Evolutionary conservation across 176 grass and related monocot genomes (phyloP).

Genomic region (Leersia perrieri): DNA sequence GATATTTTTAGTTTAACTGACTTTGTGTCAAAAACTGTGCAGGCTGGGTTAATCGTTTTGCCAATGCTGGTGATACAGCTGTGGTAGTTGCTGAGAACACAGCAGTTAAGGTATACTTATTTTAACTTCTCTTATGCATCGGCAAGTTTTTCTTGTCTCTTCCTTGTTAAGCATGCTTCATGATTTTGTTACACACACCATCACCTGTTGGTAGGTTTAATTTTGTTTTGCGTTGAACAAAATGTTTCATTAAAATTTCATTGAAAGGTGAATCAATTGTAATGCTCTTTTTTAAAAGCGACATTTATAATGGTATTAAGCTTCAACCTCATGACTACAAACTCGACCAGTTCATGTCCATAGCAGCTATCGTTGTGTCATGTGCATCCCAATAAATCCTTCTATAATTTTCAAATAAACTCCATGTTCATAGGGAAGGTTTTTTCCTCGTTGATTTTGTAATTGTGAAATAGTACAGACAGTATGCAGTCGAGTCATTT

Average conservation of each 20-base stretch:
- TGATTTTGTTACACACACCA: neutral
- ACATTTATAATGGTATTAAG: neutral
- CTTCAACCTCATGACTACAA: neutral
- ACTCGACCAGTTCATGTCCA: neutral
- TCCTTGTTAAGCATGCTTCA: neutral
- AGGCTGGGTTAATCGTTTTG: constrained; percentile 99
- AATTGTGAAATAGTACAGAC: neutral
- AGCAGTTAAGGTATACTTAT: constrained; percentile 59
- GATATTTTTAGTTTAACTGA: constrained; percentile 13
- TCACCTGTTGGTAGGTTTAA: neutral
- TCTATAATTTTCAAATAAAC: neutral
- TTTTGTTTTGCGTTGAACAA: neutral
- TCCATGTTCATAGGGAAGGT: neutral
- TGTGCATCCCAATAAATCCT: neutral
- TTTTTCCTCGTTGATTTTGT: neutral
- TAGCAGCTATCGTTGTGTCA: neutral
- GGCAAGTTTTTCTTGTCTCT: neutral
- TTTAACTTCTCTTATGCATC: neutral
- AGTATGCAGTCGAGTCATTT: neutral
- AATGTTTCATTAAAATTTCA: neutral
- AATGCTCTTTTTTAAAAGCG: neutral
- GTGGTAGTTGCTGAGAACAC: constrained; percentile 87
- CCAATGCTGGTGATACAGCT: constrained; percentile 89
- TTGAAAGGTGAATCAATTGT: neutral
- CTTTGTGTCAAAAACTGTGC: constrained; percentile 19